Conservation (phyloP, 805 yeast genomes). For the Danielia oregonensis region DNA sequence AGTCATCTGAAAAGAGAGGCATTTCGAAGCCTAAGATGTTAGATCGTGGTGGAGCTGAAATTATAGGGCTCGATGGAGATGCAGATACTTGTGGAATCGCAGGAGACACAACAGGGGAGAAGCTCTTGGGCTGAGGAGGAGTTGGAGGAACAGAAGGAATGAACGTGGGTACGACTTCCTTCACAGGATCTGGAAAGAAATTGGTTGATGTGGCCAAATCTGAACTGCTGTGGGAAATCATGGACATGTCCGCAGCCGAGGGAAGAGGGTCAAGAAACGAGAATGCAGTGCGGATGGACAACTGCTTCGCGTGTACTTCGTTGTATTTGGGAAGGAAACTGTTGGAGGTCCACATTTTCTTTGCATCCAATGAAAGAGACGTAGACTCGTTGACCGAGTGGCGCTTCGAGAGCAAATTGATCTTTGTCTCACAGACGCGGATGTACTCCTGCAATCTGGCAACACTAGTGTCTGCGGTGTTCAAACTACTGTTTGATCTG, state of each 20-base stretch:
- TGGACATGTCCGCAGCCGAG: constrained; percentile 5
- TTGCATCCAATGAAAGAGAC: constrained; percentile 35
- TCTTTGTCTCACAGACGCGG: constrained; percentile 24
- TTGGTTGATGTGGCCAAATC: constrained; percentile 1
- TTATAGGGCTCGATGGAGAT: background rate
- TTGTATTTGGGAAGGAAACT: constrained; percentile 24
- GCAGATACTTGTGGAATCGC: too few species aligned
- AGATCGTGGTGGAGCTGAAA: background rate
- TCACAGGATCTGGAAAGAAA: too few species aligned
- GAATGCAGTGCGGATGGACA: constrained; percentile 8
- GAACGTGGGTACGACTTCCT: too few species aligned
- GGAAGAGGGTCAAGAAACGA: constrained; percentile 14
- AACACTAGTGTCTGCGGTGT: constrained; percentile 5
- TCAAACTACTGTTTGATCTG: background rate
- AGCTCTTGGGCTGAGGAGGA: background rate
- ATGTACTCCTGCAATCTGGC: constrained; percentile 20
- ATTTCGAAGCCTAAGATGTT: background rate
- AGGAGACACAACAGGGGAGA: background rate
- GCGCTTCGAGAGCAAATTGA: constrained; percentile 25
- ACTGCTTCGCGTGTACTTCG: constrained; percentile 14
- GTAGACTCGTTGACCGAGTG: constrained; percentile 33
- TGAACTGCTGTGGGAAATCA: constrained; percentile 4
- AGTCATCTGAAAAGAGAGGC: background rate
- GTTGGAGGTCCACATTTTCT: constrained; percentile 22
- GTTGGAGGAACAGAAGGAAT: background rate